Evolutionary conservation across 371 early-diverging fungal genomes (phyloP), one percentile per base, ranked within the genome.

Genomic region (Mucor indicus): DNA sequence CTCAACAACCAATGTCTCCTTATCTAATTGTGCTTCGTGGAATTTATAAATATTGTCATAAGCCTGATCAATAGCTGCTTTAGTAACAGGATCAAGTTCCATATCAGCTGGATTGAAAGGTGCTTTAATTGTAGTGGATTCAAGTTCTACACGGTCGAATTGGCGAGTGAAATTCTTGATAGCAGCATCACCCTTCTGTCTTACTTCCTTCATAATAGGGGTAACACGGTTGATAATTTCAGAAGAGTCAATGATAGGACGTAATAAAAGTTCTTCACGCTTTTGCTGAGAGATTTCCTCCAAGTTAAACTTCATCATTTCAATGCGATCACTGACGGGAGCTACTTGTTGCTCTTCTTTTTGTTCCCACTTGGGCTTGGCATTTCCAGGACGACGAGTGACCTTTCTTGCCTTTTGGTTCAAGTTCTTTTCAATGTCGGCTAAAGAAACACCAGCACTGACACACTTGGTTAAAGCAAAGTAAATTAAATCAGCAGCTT

Each of bases 401-500:
- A 98, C 83, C 71, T 93, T 93, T 50, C 83, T 83, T 44, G 92
- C 79, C 46, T 90, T 80, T 55, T 65, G 67, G 60, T 96, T 90
- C 51, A 98, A 71, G 35, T 92, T 85, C 60, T 71, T 76, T 65
- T 95, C 96, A 9, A 98, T 72, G 57, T 97, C 98, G 4, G 84
- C 62, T 23, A 98, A 71, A 3, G 77, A 69, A 3, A 95, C 94
- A 29, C 93, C 96, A 25, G 75, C 68, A 25, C 81, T 78, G 2
- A 87, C 82, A 69, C 94, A 93, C 59, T 92, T 94, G 44, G 83
- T 85, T 39, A 98, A 69, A 4, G 92, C 86, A 79, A 98, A 98
- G 76, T 96, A 98, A 44, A 98, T 80, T 47, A 97, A 68, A 62
- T 98, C 98, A 19, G 98, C 98, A 20, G 96, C 89, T 65, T 98